Evolutionary conservation across 1,139 yeast species (phyloP), one percentile per base, ranked within the genome.

Genomic region (Geotrichum reessii): DNA sequence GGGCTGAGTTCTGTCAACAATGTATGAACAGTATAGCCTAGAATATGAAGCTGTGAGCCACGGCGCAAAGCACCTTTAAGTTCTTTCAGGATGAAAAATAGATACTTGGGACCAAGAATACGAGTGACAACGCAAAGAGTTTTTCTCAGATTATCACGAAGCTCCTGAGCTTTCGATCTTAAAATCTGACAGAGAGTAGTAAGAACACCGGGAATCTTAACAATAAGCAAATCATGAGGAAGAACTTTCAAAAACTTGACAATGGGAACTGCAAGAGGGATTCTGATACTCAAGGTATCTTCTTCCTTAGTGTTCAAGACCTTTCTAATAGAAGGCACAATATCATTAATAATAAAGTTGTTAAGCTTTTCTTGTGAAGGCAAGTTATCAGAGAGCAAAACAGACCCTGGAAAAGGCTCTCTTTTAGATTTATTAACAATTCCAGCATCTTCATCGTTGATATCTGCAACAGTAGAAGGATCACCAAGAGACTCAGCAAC

Each of bases 31-130:
- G 97, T 89, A 73, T 78, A 93, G 68, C 97, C 91, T 68, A 95
- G 81, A 60, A 95, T 92, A 73, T 95, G 99, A 58, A 91, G 82
- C 70, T 95, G 99, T 8, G 97, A 89, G 49, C 99, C 99, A 67
- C 95, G 81, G 8, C 87, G 80, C 59, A 93, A 77, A 0, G 98
- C 95, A 24, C 86, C 74, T 63, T 82, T 85, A 68, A 95, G 78
- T 69, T 93, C 98, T 62, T 81, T 81, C 40, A 93, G 74, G 59
- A 93, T 81, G 67, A 90, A 90, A 59, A 80, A 79, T 60, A 93
- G 76, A 70, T 91, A 92, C 48, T 74, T 73, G 0, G 96, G 79
- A 0, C 98, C 98, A 49, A 93, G 76, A 31, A 81, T 76, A 1
- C 73, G 66, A 1, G 88, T 77, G 60, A 91, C 83, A 64, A 81